Conservation (phyloP, 495 filamentous ascomycete species). For the Thozetella sp. region DNA sequence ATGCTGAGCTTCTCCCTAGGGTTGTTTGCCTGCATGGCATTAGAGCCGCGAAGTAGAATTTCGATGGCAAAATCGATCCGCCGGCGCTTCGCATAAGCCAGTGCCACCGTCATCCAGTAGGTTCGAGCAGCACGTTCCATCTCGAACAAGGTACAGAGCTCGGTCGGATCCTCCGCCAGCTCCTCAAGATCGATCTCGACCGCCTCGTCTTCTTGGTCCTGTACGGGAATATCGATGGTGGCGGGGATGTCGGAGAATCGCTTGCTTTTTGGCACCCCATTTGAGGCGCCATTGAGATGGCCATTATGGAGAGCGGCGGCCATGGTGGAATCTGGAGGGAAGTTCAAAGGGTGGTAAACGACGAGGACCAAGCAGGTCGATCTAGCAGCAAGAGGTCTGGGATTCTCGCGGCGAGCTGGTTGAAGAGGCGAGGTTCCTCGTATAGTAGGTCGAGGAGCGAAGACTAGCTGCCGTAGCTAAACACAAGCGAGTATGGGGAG, state of each 20-base stretch:
- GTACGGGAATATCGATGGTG: constrained; percentile 89
- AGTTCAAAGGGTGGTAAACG: neutral
- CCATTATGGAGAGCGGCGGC: neutral
- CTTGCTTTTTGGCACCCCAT: constrained; percentile 34
- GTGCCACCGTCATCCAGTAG: constrained; percentile 93
- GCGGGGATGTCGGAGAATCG: constrained; percentile 88
- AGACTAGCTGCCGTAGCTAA: neutral
- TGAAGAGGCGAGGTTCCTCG: neutral
- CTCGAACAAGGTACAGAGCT: constrained; percentile 91
- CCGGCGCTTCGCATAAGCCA: constrained; percentile 95
- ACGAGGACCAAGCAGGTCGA: neutral
- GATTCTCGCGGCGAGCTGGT: neutral
- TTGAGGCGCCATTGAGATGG: constrained; percentile 18
- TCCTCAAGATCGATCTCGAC: constrained; percentile 93
- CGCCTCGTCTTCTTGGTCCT: constrained; percentile 75
- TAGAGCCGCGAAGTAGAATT: constrained; percentile 82
- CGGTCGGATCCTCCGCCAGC: constrained; percentile 91
- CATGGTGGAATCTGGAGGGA: neutral
- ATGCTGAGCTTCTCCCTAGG: constrained; percentile 85
- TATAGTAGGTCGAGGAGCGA: neutral
- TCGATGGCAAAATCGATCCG: constrained; percentile 94
- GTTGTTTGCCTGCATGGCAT: constrained; percentile 68
- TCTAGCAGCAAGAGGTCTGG: neutral
- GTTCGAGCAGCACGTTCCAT: constrained; percentile 84
- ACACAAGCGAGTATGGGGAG: neutral